A percentile compares a stretch with the other conserved stretches of the same genome.
phyloP scores from a whole-genome alignment of 345 rosid species.

The Murraya koenigii region DNA sequence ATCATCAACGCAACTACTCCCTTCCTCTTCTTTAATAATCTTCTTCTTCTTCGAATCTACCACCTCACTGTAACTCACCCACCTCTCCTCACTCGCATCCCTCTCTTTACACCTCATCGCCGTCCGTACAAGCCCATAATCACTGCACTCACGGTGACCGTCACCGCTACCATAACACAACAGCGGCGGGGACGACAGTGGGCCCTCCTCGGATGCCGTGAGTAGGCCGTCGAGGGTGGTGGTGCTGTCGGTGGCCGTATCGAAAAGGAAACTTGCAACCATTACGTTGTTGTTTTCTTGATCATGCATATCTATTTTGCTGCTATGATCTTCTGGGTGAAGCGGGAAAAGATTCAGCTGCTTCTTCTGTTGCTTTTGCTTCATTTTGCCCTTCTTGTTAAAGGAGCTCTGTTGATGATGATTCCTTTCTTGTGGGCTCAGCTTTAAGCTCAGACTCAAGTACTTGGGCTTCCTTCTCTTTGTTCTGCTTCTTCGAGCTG shows the following conservation, averaged over 20 bases:
- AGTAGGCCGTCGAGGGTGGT: constrained; percentile 64
- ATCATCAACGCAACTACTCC: constrained; percentile 33
- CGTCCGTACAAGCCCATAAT: constrained; percentile 38
- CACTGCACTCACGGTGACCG: background rate
- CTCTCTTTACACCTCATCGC: constrained; percentile 66
- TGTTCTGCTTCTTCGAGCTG: constrained; percentile 51
- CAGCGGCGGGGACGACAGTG: constrained; percentile 25
- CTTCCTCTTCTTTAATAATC: constrained; percentile 57
- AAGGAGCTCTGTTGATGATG: background rate
- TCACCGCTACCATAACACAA: constrained; percentile 3
- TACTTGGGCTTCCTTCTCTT: constrained; percentile 67
- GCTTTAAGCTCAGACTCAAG: constrained; percentile 53
- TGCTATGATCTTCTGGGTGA: constrained; percentile 30
- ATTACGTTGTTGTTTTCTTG: constrained; percentile 31
- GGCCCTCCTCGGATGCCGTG: constrained; percentile 24
- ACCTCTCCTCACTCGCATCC: constrained; percentile 62
- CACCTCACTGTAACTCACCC: constrained; percentile 82
- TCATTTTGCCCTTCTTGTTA: background rate
- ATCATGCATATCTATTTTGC: constrained; percentile 17
- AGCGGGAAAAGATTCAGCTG: constrained; percentile 45
- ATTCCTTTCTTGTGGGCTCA: constrained; percentile 19
- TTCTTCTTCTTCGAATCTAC: constrained; percentile 50
- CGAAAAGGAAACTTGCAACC: constrained; percentile 54
- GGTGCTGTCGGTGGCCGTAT: constrained; percentile 43
- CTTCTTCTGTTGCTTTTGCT: constrained; percentile 11